Base-by-base conservation (phyloP, 805 yeast genomes). In the Candida morakotiae region DNA sequence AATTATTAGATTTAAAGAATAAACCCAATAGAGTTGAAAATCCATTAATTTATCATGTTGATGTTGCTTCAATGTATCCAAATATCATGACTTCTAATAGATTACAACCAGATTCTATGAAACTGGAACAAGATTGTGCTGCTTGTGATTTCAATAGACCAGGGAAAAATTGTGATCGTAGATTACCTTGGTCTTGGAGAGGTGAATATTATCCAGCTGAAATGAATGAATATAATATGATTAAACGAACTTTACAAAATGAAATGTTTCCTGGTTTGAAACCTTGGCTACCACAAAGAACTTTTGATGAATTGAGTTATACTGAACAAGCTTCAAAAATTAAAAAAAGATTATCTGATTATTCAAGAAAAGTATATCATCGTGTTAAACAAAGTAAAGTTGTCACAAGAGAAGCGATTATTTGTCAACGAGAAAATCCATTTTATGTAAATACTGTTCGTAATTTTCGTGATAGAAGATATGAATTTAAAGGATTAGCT, bases 41-140 rank as follows among this genome's bases (percentile, higher is more conserved):
- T 9, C 99, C 99, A 0, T 67, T 86, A 32, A 93, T 93, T 45
- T 93, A 94, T 52, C 99, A 93, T 55, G 96, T 94, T 25, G 99
- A 93, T 67, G 99, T 93, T 35, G 97, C 99, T 1, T 93, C 98
- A 1, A 93, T 93, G 99, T 93, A 93, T 55, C 99, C 99, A 5
- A 93, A 93, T 55, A 93, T 93, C 56, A 93, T 93, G 98, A 87
- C 96, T 5, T 85, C 98, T 0, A 93, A 93, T 62, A 78, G 99
- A 55, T 69, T 93, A 37, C 99, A 93, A 58, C 99, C 99, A 0
- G 99, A 93, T 61, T 89, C 98, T 3, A 91, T 93, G 87, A 89
- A 93, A 47, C 67, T 83, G 0, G 98, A 91, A 53, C 86, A 86
- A 49, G 96, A 88, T 52, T 94, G 98, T 64, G 98, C 98, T 0